phyloP scores from a whole-genome alignment of 73 alveolate genomes.

The Symbiodinium natans region DNA sequence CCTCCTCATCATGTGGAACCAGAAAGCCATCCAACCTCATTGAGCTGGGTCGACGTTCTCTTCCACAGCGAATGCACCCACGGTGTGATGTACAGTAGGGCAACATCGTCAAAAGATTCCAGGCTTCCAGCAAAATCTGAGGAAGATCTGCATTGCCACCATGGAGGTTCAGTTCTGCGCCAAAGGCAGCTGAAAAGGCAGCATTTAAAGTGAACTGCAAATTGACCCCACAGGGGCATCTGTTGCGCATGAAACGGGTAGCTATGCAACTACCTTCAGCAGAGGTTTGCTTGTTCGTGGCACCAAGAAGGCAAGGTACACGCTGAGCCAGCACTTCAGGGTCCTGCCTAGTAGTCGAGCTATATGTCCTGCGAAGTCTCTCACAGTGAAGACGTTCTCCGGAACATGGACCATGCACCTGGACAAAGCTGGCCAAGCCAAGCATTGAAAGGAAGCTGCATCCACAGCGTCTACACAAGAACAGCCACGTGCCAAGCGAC shows the following conservation, averaged over 20 bases:
- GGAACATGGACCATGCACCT: slow-evolving; percentile 93
- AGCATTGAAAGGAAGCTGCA: not conserved
- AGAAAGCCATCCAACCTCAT: slow-evolving; percentile 81
- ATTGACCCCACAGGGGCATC: not conserved
- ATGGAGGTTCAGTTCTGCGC: slow-evolving; percentile 91
- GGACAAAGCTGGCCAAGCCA: not conserved
- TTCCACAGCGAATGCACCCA: not conserved
- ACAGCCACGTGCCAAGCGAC: slow-evolving; percentile 6
- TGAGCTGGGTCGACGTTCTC: no score
- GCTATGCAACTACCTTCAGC: no score
- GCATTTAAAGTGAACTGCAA: not conserved
- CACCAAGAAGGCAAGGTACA: no score
- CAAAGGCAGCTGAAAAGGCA: not conserved
- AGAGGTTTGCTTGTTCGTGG: no score
- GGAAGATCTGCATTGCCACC: slow-evolving; percentile 92
- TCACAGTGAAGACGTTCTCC: slow-evolving; percentile 53
- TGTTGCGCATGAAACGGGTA: no score
- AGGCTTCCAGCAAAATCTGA: slow-evolving; percentile 43
- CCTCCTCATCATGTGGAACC: slow-evolving; percentile 92
- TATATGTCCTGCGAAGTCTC: slow-evolving; percentile 78
- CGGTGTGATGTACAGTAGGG: not conserved
- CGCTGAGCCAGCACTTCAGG: not conserved
- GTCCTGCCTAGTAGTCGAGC: slow-evolving; percentile 64
- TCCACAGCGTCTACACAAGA: not conserved
- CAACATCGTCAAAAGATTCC: not conserved